These are phyloP conservation scores for Pittosporum tobira DNA, from an alignment of 129 eudicot species.

Conservation along the genomic window DNA sequence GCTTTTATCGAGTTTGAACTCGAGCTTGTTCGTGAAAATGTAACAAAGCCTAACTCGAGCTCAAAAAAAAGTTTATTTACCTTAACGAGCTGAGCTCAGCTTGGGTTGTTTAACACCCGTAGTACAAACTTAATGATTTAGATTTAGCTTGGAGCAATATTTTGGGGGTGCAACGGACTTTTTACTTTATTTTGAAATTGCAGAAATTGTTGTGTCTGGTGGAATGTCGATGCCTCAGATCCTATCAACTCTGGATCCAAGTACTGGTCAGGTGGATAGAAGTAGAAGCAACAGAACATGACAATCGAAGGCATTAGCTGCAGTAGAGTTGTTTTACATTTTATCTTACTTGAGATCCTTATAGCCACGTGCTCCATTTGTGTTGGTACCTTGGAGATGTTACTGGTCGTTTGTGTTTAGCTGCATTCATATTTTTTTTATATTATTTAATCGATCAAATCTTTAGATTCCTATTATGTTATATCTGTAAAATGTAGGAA, in stretches of 20 bases:
- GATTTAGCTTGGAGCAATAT: too few relatives aligned
- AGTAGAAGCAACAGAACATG: constrained; percentile 45
- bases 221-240: constrained; percentile 98
- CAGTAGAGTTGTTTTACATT: constrained; percentile 8
- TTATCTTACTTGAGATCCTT: background rate
- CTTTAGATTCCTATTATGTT: constrained; percentile 5
- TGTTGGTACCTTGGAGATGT: background rate
- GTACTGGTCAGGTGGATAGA: constrained; percentile 35
- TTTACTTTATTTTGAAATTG: constrained; percentile 19
- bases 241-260: constrained; percentile 64
- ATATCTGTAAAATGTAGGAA: constrained; percentile 6
- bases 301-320: background rate
- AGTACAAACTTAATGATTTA: too few relatives aligned
- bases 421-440: too few relatives aligned
- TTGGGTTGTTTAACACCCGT: too few relatives aligned
- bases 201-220: constrained; percentile 94
- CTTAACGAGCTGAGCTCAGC: too few relatives aligned
- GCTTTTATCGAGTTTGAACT: too few relatives aligned
- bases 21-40: too few relatives aligned
- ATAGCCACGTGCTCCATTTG: background rate
- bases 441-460: background rate
- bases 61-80: too few relatives aligned
- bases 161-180: background rate
- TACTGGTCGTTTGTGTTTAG: background rate
- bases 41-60: too few relatives aligned